phyloP scores from a whole-genome alignment of 164 flowering plant species.

The Stephania cephalantha region DNA sequence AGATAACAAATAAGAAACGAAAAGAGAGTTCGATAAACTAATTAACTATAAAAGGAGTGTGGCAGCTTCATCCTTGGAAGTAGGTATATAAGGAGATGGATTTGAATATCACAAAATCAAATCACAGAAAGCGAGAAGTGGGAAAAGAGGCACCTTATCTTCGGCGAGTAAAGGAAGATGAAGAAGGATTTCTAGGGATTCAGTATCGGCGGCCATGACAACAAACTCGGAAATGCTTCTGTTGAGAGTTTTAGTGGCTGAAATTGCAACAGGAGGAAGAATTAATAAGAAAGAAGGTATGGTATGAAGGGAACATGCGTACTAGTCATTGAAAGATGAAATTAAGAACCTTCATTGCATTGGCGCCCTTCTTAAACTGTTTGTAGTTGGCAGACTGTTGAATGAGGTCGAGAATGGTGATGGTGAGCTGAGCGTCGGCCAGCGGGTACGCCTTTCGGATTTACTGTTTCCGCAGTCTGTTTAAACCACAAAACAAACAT shows the following conservation, averaged over 20 bases:
- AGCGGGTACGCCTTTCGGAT: slow-evolving; percentile 28
- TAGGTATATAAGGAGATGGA: too few species aligned
- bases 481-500: too few species aligned
- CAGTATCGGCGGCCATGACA: slow-evolving; percentile 73
- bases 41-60: too few species aligned
- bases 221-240: slow-evolving; percentile 21
- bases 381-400: slow-evolving; percentile 30
- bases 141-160: slow-evolving; percentile 47
- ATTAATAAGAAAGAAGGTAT: neutral
- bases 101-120: too few species aligned
- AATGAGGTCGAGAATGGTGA: slow-evolving; percentile 23
- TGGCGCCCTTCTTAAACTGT: slow-evolving; percentile 35
- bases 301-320: neutral
- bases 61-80: too few species aligned
- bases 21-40: too few species aligned
- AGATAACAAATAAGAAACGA: too few species aligned
- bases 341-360: slow-evolving; percentile 30
- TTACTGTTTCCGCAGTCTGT: slow-evolving; percentile 20
- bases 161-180: slow-evolving; percentile 78
- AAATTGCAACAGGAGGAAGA: neutral
- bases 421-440: slow-evolving; percentile 25
- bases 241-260: slow-evolving; percentile 60
- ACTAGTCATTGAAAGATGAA: neutral
- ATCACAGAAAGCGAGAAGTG: too few species aligned
- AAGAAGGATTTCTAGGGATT: slow-evolving; percentile 30